Conservation (phyloP, 495 filamentous ascomycete genomes). For the Xylaria castorea region DNA sequence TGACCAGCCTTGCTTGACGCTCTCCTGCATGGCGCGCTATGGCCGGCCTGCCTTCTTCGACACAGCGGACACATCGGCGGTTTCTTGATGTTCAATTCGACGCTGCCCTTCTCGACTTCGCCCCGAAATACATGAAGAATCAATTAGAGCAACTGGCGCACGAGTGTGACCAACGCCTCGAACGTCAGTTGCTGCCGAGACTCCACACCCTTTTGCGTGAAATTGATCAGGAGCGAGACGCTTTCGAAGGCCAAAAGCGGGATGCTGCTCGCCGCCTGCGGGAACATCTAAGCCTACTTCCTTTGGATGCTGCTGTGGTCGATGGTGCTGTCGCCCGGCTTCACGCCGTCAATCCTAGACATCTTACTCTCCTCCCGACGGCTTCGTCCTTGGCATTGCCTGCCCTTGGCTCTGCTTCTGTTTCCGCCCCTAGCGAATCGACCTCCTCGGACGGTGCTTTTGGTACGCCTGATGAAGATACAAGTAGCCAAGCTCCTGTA, state of each 20-base stretch:
- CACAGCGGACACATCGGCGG: constrained; percentile 31
- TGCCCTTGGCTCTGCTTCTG: constrained; percentile 28
- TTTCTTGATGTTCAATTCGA: constrained; percentile 30
- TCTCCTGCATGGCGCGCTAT: constrained; percentile 29
- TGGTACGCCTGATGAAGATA: background rate
- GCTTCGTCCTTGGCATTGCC: constrained; percentile 34
- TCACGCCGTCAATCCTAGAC: constrained; percentile 30
- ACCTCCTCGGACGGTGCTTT: background rate
- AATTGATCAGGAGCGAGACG: constrained; percentile 35
- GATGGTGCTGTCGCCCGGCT: constrained; percentile 35
- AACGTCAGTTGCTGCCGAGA: constrained; percentile 36
- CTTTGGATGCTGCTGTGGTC: constrained; percentile 33
- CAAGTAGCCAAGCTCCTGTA: background rate
- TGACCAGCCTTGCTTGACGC: background rate
- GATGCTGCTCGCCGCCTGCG: constrained; percentile 32
- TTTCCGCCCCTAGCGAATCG: constrained; percentile 15
- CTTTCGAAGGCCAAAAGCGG: constrained; percentile 38
- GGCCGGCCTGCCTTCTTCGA: constrained; percentile 34
- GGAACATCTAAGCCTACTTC: constrained; percentile 34
- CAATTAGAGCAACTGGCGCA: constrained; percentile 38
- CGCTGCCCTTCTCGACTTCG: constrained; percentile 38
- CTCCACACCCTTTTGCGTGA: constrained; percentile 36
- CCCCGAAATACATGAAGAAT: constrained; percentile 35
- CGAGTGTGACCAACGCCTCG: constrained; percentile 38
- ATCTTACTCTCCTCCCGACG: constrained; percentile 36